phyloP scores from a whole-genome alignment of 140 eudicot genomes.

The Erigeron philadelphicus region DNA sequence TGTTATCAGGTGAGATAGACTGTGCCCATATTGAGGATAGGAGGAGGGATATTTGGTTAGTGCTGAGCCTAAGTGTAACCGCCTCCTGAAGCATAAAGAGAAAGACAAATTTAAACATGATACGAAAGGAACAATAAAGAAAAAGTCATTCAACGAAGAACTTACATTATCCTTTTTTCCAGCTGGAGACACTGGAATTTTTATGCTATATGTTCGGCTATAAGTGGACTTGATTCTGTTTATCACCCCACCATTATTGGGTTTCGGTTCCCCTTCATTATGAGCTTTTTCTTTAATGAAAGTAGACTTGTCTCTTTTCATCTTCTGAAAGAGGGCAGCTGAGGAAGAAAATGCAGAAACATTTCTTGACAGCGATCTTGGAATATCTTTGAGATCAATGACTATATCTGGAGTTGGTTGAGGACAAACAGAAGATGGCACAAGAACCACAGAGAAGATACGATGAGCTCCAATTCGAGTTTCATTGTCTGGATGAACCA shows the following conservation, averaged over 20 bases:
- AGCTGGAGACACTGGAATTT: constrained; percentile 32
- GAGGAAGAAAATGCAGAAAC: constrained; percentile 75
- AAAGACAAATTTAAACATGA: background rate
- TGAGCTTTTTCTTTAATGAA: constrained; percentile 27
- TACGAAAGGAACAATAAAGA: background rate
- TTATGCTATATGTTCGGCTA: constrained; percentile 46
- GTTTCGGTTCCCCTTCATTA: constrained; percentile 22
- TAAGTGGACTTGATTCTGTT: constrained; percentile 48
- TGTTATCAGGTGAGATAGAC: constrained; percentile 54
- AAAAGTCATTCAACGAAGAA: background rate
- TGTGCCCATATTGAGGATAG: constrained; percentile 73
- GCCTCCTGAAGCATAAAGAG: constrained; percentile 42
- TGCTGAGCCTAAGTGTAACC: constrained; percentile 56
- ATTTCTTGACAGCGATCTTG: constrained; percentile 59
- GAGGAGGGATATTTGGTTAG: constrained; percentile 62
- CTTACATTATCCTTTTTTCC: constrained; percentile 28
- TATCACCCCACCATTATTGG: constrained; percentile 40
- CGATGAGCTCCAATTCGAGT: constrained; percentile 73
- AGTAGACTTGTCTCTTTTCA: constrained; percentile 42
- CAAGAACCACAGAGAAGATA: constrained; percentile 73
- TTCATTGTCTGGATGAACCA: constrained; percentile 64
- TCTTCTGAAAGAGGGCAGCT: constrained; percentile 62
- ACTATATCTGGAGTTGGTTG: constrained; percentile 26
- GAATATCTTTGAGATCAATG: constrained; percentile 30
- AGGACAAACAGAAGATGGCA: constrained; percentile 76